Conservation (phyloP, 805 yeast species). For the Ogataea philodendri region DNA sequence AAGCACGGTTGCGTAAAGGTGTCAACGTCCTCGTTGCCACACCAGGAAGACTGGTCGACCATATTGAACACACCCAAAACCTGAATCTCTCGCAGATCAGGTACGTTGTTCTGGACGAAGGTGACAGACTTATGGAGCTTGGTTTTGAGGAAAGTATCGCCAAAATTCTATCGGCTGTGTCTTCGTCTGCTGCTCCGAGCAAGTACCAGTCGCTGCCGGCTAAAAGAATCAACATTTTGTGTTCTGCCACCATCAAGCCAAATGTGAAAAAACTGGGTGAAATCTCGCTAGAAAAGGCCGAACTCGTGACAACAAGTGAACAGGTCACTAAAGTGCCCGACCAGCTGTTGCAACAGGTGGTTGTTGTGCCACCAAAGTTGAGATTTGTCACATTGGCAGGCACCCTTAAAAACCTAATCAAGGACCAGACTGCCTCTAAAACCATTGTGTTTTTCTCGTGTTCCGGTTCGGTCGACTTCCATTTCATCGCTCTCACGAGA, state of each 20-base stretch:
- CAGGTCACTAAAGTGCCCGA: slow-evolving; percentile 67
- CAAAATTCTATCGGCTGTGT: slow-evolving; percentile 63
- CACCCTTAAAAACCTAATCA: slow-evolving; percentile 50
- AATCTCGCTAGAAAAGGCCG: slow-evolving; percentile 69
- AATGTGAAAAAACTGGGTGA: slow-evolving; percentile 80
- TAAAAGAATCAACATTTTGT: slow-evolving; percentile 72
- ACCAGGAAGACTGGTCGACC: slow-evolving; percentile 95
- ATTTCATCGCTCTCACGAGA: slow-evolving; percentile 69
- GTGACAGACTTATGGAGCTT: slow-evolving; percentile 91
- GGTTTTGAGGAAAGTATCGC: slow-evolving; percentile 95
- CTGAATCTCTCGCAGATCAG: slow-evolving; percentile 72
- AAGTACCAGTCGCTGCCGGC: slow-evolving; percentile 61
- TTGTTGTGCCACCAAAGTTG: slow-evolving; percentile 90
- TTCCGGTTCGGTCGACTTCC: slow-evolving; percentile 95
- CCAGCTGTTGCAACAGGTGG: slow-evolving; percentile 75
- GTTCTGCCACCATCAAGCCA: slow-evolving; percentile 91
- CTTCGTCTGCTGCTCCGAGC: slow-evolving; percentile 33
- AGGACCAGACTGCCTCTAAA: slow-evolving; percentile 37
- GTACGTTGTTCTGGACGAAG: slow-evolving; percentile 93
- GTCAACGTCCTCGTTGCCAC: slow-evolving; percentile 95
- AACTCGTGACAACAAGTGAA: slow-evolving; percentile 51
- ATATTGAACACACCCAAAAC: slow-evolving; percentile 81
- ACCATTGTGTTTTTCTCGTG: slow-evolving; percentile 89
- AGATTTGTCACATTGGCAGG: slow-evolving; percentile 81
- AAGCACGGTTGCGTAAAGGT: slow-evolving; percentile 93